Conservation (phyloP, 139 green algal genomes). For the Bryopsis sp. region DNA sequence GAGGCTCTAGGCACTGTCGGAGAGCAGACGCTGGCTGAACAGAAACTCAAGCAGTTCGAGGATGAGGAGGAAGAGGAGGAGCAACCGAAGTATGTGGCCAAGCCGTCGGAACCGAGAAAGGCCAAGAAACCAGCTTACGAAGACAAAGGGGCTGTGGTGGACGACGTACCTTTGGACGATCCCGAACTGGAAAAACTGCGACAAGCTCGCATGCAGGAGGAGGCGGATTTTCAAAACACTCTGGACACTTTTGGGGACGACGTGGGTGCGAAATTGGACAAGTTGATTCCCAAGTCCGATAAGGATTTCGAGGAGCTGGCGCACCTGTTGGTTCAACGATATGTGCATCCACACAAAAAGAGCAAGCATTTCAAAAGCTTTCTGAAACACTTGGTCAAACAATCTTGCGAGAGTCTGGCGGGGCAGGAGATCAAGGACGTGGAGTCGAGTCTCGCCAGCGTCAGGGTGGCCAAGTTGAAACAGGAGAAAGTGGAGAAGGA, state of each 20-base stretch:
- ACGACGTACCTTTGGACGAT: background rate
- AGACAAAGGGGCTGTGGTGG: background rate
- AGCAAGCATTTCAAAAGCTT: background rate
- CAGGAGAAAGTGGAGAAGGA: slow-evolving; percentile 1
- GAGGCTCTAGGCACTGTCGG: background rate
- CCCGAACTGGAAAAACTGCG: slow-evolving; percentile 1
- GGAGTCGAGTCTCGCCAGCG: background rate
- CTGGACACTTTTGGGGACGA: background rate
- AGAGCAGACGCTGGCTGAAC: background rate
- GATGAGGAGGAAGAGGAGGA: slow-evolving; percentile 5
- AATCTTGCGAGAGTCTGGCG: background rate
- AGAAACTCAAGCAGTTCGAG: background rate
- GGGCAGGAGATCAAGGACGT: background rate
- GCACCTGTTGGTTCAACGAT: background rate
- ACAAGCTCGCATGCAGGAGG: background rate
- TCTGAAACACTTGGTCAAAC: background rate
- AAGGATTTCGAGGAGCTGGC: slow-evolving; percentile 6
- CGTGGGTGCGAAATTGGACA: background rate
- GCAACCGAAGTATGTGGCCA: background rate
- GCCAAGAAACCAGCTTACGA: too few relatives aligned
- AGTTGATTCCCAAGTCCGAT: background rate
- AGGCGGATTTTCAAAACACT: slow-evolving; percentile 5
- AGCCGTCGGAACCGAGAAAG: too few relatives aligned
- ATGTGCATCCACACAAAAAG: background rate
- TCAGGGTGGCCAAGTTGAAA: background rate